Conservation (phyloP, 305 asterid species). For the Fraxinus dipetala region DNA sequence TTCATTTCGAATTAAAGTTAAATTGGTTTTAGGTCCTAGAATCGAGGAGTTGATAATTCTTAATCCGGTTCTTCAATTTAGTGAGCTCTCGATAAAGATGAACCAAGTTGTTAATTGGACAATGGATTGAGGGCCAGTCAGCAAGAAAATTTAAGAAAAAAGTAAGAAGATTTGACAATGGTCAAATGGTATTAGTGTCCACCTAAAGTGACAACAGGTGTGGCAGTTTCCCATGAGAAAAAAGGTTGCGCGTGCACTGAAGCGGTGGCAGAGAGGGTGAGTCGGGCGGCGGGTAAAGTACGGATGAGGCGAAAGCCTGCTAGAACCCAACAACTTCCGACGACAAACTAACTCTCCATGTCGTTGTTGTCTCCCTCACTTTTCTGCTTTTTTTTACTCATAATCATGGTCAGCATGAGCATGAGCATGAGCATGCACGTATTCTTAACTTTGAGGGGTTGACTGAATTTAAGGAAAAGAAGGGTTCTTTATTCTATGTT, state of each 20-base stretch:
- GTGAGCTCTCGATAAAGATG: background rate
- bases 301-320: constrained; percentile 46
- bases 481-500: constrained; percentile 13
- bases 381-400: constrained; percentile 19
- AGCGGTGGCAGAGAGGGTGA: constrained; percentile 30
- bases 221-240: constrained; percentile 38
- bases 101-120: background rate
- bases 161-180: background rate
- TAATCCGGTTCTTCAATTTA: background rate
- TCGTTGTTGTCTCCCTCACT: constrained; percentile 29
- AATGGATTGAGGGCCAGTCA: background rate
- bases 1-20: background rate
- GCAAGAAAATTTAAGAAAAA: background rate
- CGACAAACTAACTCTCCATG: constrained; percentile 27
- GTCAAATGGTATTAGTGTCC: constrained; percentile 23
- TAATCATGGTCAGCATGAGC: constrained; percentile 8
- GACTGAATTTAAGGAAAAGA: constrained; percentile 27
- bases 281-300: constrained; percentile 49
- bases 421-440: constrained; percentile 14
- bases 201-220: constrained; percentile 48
- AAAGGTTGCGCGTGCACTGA: constrained; percentile 49
- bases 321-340: constrained; percentile 29
- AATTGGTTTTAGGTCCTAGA: background rate
- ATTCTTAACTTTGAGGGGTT: constrained; percentile 21
- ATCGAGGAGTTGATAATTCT: background rate